Evolutionary conservation across 192 early-diverging fungal species (phyloP), one percentile per base, ranked within the genome.

Genomic region (Coemansia sp.): DNA sequence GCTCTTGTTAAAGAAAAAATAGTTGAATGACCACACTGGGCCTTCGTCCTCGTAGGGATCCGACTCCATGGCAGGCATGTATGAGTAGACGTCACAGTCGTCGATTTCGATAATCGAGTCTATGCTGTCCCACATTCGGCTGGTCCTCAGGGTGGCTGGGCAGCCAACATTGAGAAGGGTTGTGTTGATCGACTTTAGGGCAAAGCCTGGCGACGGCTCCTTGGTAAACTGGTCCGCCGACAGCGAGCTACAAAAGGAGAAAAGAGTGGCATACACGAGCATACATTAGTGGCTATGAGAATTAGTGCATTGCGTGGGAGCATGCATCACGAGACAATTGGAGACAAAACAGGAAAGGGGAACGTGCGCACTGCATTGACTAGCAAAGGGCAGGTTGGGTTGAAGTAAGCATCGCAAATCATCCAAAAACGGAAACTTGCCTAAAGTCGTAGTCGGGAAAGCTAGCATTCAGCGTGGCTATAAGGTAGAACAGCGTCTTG

Each of bases 401-500:
- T 6, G 15, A n/a, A n/a, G n/a, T n/a, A n/a, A n/a, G n/a, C n/a
- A n/a, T n/a, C n/a, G 14, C 18, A 56, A 58, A 57, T 50, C 41
- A 17, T 19, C 39, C 11, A 41, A 32, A 55, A 17, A 17, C 26
- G 24, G 9, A n/a, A 36, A 17, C n/a, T 44, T 80, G 89, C 88
- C 88, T 94, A 83, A 95, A 99, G 71, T 98, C 97, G 70, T 97
- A 94, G 72, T 99, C 95, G 10, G 97, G 95, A 60, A 91, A 99
- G 8, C 91, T 91, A 3, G 93, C 90, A 70, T 99, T 99, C 35
- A 99, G 80, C 5, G 97, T 99, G 12, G 91, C 92, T 17, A 99
- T 88, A 26, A 99, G 83, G 60, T 95, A 96, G 69, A 97, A 97
- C 35, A 97, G 82, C 6, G 91, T 93, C 80, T 89, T 90, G 34